A percentile compares a stretch with the other conserved stretches of the same genome.
phyloP scores from a whole-genome alignment of 345 rosid genomes.

The Geranium rotundifolium region DNA sequence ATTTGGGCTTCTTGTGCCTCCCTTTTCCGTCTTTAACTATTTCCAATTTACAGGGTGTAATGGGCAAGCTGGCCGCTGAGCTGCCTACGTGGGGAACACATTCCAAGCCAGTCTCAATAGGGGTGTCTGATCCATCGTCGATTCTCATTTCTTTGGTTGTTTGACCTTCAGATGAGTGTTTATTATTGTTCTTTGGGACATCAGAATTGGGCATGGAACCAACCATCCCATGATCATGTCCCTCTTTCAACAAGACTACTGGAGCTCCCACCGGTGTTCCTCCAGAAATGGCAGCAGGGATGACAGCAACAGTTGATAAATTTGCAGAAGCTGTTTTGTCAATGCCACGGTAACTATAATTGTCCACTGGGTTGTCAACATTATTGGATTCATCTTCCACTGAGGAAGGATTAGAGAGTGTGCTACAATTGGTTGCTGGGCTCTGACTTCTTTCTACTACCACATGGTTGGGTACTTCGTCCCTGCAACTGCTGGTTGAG shows the following conservation, averaged over 20 bases:
- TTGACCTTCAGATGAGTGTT: constrained; percentile 20
- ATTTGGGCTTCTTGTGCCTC: constrained; percentile 34
- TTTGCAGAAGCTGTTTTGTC: constrained; percentile 28
- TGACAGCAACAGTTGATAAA: constrained; percentile 17
- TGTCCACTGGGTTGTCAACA: constrained; percentile 31
- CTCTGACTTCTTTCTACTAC: constrained; percentile 75
- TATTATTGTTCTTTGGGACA: constrained; percentile 23
- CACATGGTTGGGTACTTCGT: constrained; percentile 30
- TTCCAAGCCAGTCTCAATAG: constrained; percentile 27
- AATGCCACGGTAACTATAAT: constrained; percentile 27
- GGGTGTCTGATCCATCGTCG: constrained; percentile 29
- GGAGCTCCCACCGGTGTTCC: constrained; percentile 21
- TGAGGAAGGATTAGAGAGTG: constrained; percentile 73
- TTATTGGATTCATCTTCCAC: constrained; percentile 81
- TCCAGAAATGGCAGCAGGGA: constrained; percentile 16
- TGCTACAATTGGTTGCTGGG: constrained; percentile 85
- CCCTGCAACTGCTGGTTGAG: constrained; percentile 25
- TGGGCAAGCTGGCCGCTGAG: constrained; percentile 48
- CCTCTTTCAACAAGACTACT: constrained; percentile 24
- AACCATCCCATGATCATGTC: constrained; percentile 12
- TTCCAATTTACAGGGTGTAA: constrained; percentile 75
- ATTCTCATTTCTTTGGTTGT: constrained; percentile 30
- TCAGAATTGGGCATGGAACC: constrained; percentile 23
- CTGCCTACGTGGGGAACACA: constrained; percentile 30
- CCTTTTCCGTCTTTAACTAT: constrained; percentile 37